These are phyloP conservation scores for Aspergillus carlsbadensis DNA, from an alignment of 495 filamentous ascomycete species.

Conservation along the genomic window DNA sequence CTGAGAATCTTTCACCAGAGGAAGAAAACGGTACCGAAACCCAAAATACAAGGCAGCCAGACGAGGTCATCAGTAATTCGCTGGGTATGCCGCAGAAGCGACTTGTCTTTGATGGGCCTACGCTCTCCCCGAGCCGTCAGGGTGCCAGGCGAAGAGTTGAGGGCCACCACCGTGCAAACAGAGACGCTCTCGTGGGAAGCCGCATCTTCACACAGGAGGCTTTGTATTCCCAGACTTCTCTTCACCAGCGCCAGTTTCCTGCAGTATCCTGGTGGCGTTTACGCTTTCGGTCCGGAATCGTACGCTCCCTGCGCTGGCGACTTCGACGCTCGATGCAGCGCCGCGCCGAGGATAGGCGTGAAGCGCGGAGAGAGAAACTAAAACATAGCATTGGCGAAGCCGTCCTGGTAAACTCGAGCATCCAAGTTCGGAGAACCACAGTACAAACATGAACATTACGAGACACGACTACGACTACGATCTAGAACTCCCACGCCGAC, in stretches of 20 bases:
- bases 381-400: constrained; percentile 62
- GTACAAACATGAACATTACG: neutral
- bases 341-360: constrained; percentile 52
- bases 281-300: constrained; percentile 53
- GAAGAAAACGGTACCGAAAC: constrained; percentile 15
- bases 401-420: constrained; percentile 36
- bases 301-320: constrained; percentile 50
- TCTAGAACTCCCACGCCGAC: constrained; percentile 11
- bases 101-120: constrained; percentile 41
- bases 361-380: constrained; percentile 63
- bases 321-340: constrained; percentile 59
- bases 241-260: constrained; percentile 37
- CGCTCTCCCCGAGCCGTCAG: constrained; percentile 43
- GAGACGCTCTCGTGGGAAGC: constrained; percentile 32
- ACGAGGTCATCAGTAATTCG: constrained; percentile 47
- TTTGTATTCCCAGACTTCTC: constrained; percentile 28
- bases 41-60: constrained; percentile 26
- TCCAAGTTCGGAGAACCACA: constrained; percentile 10
- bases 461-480: constrained; percentile 7
- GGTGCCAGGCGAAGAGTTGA: constrained; percentile 28
- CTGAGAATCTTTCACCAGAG: constrained; percentile 40
- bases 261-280: constrained; percentile 47
- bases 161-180: constrained; percentile 27
- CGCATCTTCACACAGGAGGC: constrained; percentile 31
- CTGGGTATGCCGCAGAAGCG: constrained; percentile 55